A percentile compares a stretch with the other conserved stretches of the same genome.
phyloP scores from a whole-genome alignment of 1,284 basidiomycete genomes.

The Macrocystidia cucumis region DNA sequence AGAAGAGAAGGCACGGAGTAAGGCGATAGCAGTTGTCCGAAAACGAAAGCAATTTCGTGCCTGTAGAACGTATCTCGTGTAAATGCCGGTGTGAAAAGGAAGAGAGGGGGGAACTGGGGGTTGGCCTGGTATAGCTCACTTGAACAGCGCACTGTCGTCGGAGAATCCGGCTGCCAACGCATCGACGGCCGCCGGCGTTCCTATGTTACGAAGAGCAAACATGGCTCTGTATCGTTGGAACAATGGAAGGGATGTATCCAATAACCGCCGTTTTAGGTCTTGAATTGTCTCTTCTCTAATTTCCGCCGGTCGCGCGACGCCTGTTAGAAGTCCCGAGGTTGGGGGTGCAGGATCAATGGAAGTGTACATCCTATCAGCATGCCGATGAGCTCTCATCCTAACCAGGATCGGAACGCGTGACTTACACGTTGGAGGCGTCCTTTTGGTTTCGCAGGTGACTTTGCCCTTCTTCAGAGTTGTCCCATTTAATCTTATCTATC shows the following conservation, averaged over 20 bases:
- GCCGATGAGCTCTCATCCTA: background rate
- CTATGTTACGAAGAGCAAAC: constrained; percentile 94
- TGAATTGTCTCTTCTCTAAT: constrained; percentile 39
- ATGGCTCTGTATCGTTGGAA: constrained; percentile 97
- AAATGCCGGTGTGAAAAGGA: constrained; percentile 1
- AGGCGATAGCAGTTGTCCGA: constrained; percentile 90
- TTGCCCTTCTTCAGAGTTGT: constrained; percentile 70
- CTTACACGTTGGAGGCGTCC: constrained; percentile 32
- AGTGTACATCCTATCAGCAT: constrained; percentile 45
- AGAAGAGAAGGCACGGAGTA: constrained; percentile 86
- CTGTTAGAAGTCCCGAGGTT: constrained; percentile 51
- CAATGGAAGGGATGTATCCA: constrained; percentile 67
- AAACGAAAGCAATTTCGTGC: constrained; percentile 97
- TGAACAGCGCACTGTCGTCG: constrained; percentile 87
- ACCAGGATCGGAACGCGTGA: constrained; percentile 8
- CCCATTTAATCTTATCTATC: constrained; percentile 91
- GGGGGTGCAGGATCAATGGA: constrained; percentile 96
- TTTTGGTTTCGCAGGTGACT: constrained; percentile 28
- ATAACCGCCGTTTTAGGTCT: constrained; percentile 57
- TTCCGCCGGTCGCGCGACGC: constrained; percentile 40
- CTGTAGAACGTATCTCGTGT: constrained; percentile 29
- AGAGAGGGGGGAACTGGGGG: too few species aligned
- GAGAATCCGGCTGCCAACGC: constrained; percentile 87
- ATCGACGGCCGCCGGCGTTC: constrained; percentile 74
- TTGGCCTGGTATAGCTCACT: too few species aligned